Evolutionary conservation across 768 basidiomycete species (phyloP), one percentile per base, ranked within the genome.

Genomic region (Collybia mongolica): DNA sequence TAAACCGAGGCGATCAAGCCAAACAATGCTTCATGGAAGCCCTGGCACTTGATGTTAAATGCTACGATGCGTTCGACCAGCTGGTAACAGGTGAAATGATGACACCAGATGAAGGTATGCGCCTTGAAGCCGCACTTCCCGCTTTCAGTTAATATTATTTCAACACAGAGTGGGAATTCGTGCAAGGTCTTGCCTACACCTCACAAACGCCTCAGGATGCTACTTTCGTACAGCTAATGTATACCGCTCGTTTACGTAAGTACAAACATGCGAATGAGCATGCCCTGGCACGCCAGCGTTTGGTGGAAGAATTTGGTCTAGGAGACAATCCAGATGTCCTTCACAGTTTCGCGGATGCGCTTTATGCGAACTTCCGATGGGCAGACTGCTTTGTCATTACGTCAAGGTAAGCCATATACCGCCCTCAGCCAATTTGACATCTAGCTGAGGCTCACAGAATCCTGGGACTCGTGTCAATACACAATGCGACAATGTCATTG

Each of bases 1-100:
- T 98, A 14, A 94, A 93, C 59, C 87, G 93, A 9, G 85, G 86
- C 18, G 88, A 93, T 45, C 82, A 89, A 59, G 97, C 97, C 1
- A 98, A 98, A 64, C 78, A 90, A 44, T 93, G 91, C 58, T 97
- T 98, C 61, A 88, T 97, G 84, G 96, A 99, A 62, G 95, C 97
- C 1, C 77, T 99, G 18, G 81, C 88, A 1, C 76, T 98, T 18
- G 97, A 99, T 57, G 92, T 98, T 28, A 97, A 97, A 68, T 98
- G 96, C 66, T 98, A 93, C 60, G 97, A 98, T 56, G 87, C 93
- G 1, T 98, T 97, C 62, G 86, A 90, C 52, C 89, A 93, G 54
- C 79, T 99, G 8, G 74, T 98, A 22, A 86, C 83, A 17, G 90
- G 93, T 1, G 92, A 95, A 64, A 96, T 98, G 93, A 92, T 99